phyloP scores from a whole-genome alignment of 2,329 filamentous ascomycete genomes.

The Pyricularia pennisetigena region DNA sequence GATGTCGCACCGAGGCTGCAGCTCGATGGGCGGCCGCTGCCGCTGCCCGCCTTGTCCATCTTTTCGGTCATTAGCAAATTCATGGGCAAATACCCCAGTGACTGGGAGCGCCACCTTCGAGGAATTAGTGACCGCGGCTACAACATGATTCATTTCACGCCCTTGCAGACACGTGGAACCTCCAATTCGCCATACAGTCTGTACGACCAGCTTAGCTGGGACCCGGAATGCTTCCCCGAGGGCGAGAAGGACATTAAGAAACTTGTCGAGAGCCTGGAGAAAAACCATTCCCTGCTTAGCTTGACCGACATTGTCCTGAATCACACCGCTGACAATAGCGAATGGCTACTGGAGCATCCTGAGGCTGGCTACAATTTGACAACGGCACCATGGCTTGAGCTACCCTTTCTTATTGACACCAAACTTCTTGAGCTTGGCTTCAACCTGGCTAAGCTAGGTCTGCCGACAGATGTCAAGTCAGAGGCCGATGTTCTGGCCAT shows the following conservation, averaged over 20 bases:
- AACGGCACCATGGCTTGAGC: constrained; percentile 71
- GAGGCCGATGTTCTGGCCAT: constrained; percentile 66
- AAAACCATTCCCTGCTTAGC: constrained; percentile 73
- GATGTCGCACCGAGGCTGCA: constrained; percentile 79
- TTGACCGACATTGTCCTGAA: constrained; percentile 97
- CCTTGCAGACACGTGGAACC: constrained; percentile 74
- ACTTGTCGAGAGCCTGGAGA: constrained; percentile 73
- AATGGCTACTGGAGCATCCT: constrained; percentile 89
- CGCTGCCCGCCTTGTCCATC: constrained; percentile 77
- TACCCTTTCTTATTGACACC: constrained; percentile 52
- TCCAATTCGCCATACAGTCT: constrained; percentile 98
- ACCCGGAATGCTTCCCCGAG: constrained; percentile 68
- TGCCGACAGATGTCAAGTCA: constrained; percentile 65
- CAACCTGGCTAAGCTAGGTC: constrained; percentile 57
- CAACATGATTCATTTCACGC: constrained; percentile 99
- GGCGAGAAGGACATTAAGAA: constrained; percentile 74
- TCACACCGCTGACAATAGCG: constrained; percentile 91
- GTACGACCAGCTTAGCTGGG: constrained; percentile 84
- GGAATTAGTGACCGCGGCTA: constrained; percentile 89
- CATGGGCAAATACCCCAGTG: constrained; percentile 82
- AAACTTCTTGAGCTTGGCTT: constrained; percentile 66
- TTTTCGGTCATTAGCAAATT: constrained; percentile 97
- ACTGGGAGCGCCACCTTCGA: constrained; percentile 82
- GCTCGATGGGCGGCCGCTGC: constrained; percentile 64
- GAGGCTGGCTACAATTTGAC: constrained; percentile 91